Evolutionary conservation across 495 filamentous ascomycete genomes (phyloP).

Genomic region (Bombardia bombarda): DNA sequence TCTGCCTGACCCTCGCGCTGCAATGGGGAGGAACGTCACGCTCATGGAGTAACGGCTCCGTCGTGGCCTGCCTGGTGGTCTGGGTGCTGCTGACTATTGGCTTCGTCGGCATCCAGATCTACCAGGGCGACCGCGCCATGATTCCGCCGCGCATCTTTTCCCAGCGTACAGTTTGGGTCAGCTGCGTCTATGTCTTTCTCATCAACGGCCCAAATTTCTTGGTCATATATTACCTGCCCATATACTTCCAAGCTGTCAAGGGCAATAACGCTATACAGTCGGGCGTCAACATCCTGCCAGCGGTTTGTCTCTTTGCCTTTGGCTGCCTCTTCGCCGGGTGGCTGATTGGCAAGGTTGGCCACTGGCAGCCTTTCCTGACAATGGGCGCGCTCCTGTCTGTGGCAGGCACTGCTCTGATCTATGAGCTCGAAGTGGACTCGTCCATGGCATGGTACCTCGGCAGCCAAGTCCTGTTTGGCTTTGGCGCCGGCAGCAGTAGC

Average conservation of each 20-base stretch:
- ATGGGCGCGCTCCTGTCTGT: slow-evolving; percentile 13
- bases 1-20: slow-evolving; percentile 38
- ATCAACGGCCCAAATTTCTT: slow-evolving; percentile 8
- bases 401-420: slow-evolving; percentile 20
- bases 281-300: slow-evolving; percentile 40
- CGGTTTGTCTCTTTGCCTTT: slow-evolving; percentile 29
- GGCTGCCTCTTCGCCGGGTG: slow-evolving; percentile 24
- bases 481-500: slow-evolving; percentile 47
- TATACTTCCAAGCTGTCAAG: slow-evolving; percentile 49
- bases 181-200: slow-evolving; percentile 21
- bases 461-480: slow-evolving; percentile 51
- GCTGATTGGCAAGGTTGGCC: slow-evolving; percentile 23
- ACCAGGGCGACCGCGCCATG: slow-evolving; percentile 25
- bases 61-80: slow-evolving; percentile 41
- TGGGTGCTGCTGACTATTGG: slow-evolving; percentile 20
- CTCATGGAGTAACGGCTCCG: slow-evolving; percentile 31
- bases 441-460: slow-evolving; percentile 46
- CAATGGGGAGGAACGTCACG: slow-evolving; percentile 40
- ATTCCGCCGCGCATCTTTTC: slow-evolving; percentile 29
- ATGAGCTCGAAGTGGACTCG: slow-evolving; percentile 39
- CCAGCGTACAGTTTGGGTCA: slow-evolving; percentile 28
- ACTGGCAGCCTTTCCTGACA: slow-evolving; percentile 28
- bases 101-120: slow-evolving; percentile 22
- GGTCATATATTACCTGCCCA: slow-evolving; percentile 49
- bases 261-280: slow-evolving; percentile 30